Evolutionary conservation across 805 yeast genomes (phyloP).

Genomic region (Myxozyma lipomycoides): DNA sequence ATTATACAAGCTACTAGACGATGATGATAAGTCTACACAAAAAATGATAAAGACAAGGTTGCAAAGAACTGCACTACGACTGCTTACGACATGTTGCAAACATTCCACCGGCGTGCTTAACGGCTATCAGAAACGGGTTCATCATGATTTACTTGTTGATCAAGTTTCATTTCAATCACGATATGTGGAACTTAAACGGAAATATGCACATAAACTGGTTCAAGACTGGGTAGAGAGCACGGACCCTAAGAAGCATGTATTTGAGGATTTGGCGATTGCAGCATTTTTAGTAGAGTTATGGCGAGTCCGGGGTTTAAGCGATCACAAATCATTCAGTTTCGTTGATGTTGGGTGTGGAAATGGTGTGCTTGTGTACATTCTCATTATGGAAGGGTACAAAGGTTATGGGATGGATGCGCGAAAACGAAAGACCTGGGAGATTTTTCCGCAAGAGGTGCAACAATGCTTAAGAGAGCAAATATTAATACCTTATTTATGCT

Average conservation of each 20-base stretch:
- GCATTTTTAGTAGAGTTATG: constrained; percentile 88
- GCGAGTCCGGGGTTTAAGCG: constrained; percentile 44
- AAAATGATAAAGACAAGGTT: too few relatives aligned
- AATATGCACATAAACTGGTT: constrained; percentile 69
- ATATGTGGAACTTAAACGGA: constrained; percentile 74
- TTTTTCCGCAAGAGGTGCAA: constrained; percentile 65
- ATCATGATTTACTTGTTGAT: constrained; percentile 81
- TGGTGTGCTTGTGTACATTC: constrained; percentile 74
- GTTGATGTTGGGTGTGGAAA: constrained; percentile 95
- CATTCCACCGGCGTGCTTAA: constrained; percentile 79
- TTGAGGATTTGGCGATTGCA: constrained; percentile 93
- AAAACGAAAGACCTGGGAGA: constrained; percentile 79
- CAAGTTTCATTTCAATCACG: constrained; percentile 78
- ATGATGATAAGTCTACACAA: constrained; percentile 3
- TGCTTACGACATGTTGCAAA: constrained; percentile 72
- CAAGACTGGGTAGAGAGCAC: constrained; percentile 90
- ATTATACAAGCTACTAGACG: constrained; percentile 6
- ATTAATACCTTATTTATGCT: constrained; percentile 55
- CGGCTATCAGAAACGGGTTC: constrained; percentile 84
- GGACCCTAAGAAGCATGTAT: constrained; percentile 92
- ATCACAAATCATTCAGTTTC: constrained; percentile 53
- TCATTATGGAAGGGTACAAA: constrained; percentile 69
- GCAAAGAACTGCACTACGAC: constrained; percentile 74
- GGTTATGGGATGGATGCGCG: constrained; percentile 91
- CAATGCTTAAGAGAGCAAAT: constrained; percentile 65